These are phyloP conservation scores for Syzygium aromaticum DNA, from an alignment of 345 rosid genomes.

Conservation along the genomic window DNA sequence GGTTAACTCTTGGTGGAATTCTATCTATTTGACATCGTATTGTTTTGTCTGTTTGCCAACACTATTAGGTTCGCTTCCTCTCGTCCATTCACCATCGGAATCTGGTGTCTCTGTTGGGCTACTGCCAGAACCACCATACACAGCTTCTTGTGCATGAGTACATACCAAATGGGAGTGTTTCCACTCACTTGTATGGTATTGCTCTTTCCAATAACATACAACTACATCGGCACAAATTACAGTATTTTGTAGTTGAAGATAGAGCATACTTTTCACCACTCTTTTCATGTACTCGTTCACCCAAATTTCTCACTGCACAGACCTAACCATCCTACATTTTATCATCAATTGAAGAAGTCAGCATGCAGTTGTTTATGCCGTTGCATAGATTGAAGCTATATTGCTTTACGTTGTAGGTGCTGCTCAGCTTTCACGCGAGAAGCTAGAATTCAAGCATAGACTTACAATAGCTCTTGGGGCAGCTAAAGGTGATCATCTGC, in stretches of 20 bases:
- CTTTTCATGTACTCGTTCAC: constrained; percentile 5
- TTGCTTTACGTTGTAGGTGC: constrained; percentile 33
- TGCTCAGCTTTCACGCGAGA: constrained; percentile 55
- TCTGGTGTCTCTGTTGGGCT: constrained; percentile 84
- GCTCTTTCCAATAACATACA: constrained; percentile 19
- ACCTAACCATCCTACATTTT: not conserved
- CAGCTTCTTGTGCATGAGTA: constrained; percentile 86
- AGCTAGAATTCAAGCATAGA: constrained; percentile 91
- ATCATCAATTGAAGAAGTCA: not conserved
- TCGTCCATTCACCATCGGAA: constrained; percentile 81
- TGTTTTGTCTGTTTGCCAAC: constrained; percentile 5
- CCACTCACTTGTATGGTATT: constrained; percentile 92
- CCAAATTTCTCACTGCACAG: not conserved
- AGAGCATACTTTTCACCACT: not conserved
- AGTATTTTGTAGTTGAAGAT: not conserved
- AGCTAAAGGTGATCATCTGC: constrained; percentile 93
- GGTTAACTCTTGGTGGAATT: not conserved
- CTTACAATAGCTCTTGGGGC: constrained; percentile 87
- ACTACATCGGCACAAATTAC: not conserved
- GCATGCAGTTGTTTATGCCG: not conserved
- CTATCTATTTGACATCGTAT: not conserved
- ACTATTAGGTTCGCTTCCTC: constrained; percentile 67
- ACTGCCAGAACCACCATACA: constrained; percentile 72
- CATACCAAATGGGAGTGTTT: constrained; percentile 93
- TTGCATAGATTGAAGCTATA: not conserved